Conservation (phyloP, 2,329 filamentous ascomycete genomes). For the Verruconis gallopava region DNA sequence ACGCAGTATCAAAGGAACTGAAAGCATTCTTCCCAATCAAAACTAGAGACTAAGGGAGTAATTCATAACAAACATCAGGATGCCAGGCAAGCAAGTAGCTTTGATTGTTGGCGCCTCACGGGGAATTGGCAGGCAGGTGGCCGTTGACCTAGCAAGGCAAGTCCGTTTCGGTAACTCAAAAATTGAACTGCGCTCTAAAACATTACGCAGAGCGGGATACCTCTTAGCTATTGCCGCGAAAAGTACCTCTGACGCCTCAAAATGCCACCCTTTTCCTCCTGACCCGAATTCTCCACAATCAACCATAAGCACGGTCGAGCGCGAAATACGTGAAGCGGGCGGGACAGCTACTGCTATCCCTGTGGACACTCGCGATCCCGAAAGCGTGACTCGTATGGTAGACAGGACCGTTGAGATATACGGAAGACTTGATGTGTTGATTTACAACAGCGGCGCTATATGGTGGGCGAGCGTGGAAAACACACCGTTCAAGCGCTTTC, state of each 20-base stretch:
- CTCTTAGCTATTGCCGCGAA: slow-evolving; percentile 68
- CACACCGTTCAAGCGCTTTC: slow-evolving; percentile 64
- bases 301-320: slow-evolving; percentile 67
- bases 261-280: slow-evolving; percentile 51
- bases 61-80: neutral
- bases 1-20: neutral
- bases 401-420: slow-evolving; percentile 44
- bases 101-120: slow-evolving; percentile 64
- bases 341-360: slow-evolving; percentile 51
- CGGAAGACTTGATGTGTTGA: slow-evolving; percentile 54
- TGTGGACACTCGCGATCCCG: slow-evolving; percentile 56
- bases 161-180: slow-evolving; percentile 54
- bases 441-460: slow-evolving; percentile 79
- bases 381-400: slow-evolving; percentile 48
- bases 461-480: slow-evolving; percentile 68
- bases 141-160: slow-evolving; percentile 55
- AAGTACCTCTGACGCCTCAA: slow-evolving; percentile 50
- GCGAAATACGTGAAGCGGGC: slow-evolving; percentile 55
- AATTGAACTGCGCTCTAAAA: neutral
- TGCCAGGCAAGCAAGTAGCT: slow-evolving; percentile 40
- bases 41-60: neutral
- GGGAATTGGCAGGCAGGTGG: slow-evolving; percentile 70
- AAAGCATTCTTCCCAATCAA: neutral
- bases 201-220: neutral
- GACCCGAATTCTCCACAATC: slow-evolving; percentile 62